These are phyloP conservation scores for Vickermania ingenoplastis DNA, from an alignment of 208 protist genomes.

Conservation along the genomic window DNA sequence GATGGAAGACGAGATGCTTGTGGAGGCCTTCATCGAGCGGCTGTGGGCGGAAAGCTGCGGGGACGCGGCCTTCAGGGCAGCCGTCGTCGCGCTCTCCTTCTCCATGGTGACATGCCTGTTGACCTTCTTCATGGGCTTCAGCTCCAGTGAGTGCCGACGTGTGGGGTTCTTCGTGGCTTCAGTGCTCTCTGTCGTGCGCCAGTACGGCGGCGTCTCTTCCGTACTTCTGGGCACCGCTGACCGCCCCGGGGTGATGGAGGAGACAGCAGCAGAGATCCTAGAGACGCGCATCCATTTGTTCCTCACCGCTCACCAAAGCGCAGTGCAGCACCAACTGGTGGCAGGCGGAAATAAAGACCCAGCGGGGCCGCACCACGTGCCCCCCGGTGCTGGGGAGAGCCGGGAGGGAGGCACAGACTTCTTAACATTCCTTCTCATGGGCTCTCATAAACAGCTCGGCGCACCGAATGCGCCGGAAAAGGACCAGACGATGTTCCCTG, in stretches of 20 bases:
- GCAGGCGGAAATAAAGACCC: neutral
- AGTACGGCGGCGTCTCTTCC: neutral
- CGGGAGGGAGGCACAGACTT: neutral
- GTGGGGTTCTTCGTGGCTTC: slow-evolving; percentile 39
- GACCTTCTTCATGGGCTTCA: slow-evolving; percentile 64
- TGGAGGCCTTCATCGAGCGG: slow-evolving; percentile 48
- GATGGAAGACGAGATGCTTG: slow-evolving; percentile 50
- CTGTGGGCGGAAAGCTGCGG: slow-evolving; percentile 6
- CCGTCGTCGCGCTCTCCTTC: slow-evolving; percentile 33
- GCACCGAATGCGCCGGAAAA: too few relatives aligned
- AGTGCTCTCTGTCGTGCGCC: slow-evolving; percentile 1
- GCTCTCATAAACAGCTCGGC: too few relatives aligned
- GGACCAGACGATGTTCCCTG: neutral
- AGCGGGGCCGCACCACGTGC: neutral
- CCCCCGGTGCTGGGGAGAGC: neutral
- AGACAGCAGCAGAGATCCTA: neutral
- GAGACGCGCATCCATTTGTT: too few relatives aligned
- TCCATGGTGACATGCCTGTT: slow-evolving; percentile 32
- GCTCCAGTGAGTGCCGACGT: slow-evolving; percentile 66
- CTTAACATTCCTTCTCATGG: too few relatives aligned
- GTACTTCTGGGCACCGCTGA: neutral
- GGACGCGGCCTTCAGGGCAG: neutral
- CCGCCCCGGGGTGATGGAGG: neutral
- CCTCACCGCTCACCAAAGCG: neutral
- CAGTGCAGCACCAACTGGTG: neutral